Base-by-base conservation (phyloP, 2,329 filamentous ascomycete species). In the Ophiostoma sp. region DNA sequence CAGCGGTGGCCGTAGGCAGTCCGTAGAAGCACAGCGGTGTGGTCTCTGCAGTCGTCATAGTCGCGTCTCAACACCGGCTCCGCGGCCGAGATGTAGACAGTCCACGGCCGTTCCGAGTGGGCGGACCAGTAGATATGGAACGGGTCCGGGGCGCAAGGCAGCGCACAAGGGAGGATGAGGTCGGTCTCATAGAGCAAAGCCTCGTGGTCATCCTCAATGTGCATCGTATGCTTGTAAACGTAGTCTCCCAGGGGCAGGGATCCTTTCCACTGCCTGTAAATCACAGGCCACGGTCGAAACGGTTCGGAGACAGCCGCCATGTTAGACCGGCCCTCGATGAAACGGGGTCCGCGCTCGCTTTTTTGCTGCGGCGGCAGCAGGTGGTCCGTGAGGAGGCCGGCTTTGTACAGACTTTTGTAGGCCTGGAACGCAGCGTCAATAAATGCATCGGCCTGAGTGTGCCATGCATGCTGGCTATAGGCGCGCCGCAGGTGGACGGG, bases 391-490 rank as follows among this genome's bases (percentile, higher is more conserved):
- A 98, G 77, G 5, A 97, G 79, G 0, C 89, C 89, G 40, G 85
- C 88, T 7, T 84, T 73, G 74, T 94, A 87, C 0, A 98, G 81
- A 5, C 81, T 81, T 36, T 85, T 78, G 74, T 93, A 97, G 0
- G 93, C 91, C 74, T 91, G 85, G 70, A 96, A 95, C 0, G 92
- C 90, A 0, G 89, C 92, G 76, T 97, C 94, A 74, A 90, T 92
- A 72, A 82, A 87, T 0, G 93, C 92, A 72, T 86, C 87, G 69
- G 82, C 85, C 74, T 95, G 89, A 0, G 87, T 90, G 11, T 72
- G 77, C 93, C 93, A 97, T n/a, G 76, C 71, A 47, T 75, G 71
- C 41, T 76, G 75, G 66, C 89, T 85, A 36, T 78, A 73, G 0
- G 84, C 81, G 52, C 77, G 79, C 16, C 90, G 85, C 9, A 92